These are phyloP conservation scores for Solanum hybrid DNA, from an alignment of 305 asterid genomes.

Conservation along the genomic window DNA sequence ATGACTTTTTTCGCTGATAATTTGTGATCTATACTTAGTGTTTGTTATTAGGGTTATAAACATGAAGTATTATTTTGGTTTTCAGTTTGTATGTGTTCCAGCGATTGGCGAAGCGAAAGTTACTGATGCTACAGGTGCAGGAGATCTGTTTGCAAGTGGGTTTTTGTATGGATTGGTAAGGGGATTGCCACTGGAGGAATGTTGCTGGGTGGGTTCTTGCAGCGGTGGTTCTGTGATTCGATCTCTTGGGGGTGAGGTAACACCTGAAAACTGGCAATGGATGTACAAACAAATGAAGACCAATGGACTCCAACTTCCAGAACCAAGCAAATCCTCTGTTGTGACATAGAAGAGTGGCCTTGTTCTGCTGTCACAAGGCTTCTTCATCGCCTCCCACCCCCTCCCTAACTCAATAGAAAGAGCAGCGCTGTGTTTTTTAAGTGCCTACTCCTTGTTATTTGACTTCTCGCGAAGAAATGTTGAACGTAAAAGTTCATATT, in stretches of 20 bases:
- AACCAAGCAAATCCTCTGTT: conserved; percentile 15
- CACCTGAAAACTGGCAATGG: conserved; percentile 91
- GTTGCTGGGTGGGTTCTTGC: conserved; percentile 83
- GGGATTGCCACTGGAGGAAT: conserved; percentile 68
- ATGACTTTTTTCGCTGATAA: background rate
- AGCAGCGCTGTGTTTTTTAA: background rate
- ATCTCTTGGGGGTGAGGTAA: conserved; percentile 84
- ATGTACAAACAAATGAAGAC: conserved; percentile 76
- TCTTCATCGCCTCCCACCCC: background rate
- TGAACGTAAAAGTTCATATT: background rate
- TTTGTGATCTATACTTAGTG: background rate
- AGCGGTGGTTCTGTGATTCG: conserved; percentile 91
- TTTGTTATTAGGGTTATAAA: background rate
- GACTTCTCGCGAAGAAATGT: background rate
- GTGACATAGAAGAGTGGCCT: background rate
- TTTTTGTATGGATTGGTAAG: conserved; percentile 83
- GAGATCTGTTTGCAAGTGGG: conserved; percentile 94
- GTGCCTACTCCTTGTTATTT: conserved; percentile 6
- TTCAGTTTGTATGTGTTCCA: conserved; percentile 65
- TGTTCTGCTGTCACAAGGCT: background rate
- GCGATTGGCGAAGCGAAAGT: conserved; percentile 75
- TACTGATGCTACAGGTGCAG: conserved; percentile 92
- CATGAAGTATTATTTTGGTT: background rate
- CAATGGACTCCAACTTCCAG: conserved; percentile 51
- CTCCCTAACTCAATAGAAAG: background rate